These are phyloP conservation scores for Trypanosoma congolense DNA, from an alignment of 208 protist species.

Conservation along the genomic window DNA sequence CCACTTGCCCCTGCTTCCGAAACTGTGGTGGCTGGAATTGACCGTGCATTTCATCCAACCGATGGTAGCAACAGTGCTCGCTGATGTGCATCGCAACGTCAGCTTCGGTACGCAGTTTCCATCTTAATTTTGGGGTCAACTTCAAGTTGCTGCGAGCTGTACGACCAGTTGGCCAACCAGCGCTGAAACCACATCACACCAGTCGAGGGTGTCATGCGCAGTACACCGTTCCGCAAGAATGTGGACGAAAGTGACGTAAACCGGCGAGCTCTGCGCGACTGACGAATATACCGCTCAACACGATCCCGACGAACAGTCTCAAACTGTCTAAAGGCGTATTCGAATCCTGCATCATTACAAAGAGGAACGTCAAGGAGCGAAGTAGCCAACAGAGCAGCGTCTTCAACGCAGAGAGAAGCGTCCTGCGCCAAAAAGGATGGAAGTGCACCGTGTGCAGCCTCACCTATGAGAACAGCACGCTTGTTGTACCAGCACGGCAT, in stretches of 20 bases:
- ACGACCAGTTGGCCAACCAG: slow-evolving; percentile 82
- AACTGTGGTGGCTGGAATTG: too few species aligned
- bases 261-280: slow-evolving; percentile 66
- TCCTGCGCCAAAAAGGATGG: slow-evolving; percentile 84
- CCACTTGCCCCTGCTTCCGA: too few species aligned
- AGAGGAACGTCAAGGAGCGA: slow-evolving; percentile 78
- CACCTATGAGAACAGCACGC: slow-evolving; percentile 78
- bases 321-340: slow-evolving; percentile 83
- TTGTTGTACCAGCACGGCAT: slow-evolving; percentile 89
- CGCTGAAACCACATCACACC: slow-evolving; percentile 43
- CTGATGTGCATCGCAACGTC: background rate
- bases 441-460: slow-evolving; percentile 78
- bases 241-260: slow-evolving; percentile 50
- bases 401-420: slow-evolving; percentile 83
- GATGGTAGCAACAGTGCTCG: too few species aligned
- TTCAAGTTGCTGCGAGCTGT: slow-evolving; percentile 77
- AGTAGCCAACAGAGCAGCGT: slow-evolving; percentile 80
- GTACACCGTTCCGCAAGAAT: slow-evolving; percentile 41
- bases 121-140: slow-evolving; percentile 83
- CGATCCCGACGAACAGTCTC: slow-evolving; percentile 78
- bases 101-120: slow-evolving; percentile 57
- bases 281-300: slow-evolving; percentile 84
- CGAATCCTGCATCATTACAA: slow-evolving; percentile 67
- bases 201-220: slow-evolving; percentile 38
- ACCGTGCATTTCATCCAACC: too few species aligned